Evolutionary conservation across 495 filamentous ascomycete species (phyloP).

Genomic region (Cercophora sp.): DNA sequence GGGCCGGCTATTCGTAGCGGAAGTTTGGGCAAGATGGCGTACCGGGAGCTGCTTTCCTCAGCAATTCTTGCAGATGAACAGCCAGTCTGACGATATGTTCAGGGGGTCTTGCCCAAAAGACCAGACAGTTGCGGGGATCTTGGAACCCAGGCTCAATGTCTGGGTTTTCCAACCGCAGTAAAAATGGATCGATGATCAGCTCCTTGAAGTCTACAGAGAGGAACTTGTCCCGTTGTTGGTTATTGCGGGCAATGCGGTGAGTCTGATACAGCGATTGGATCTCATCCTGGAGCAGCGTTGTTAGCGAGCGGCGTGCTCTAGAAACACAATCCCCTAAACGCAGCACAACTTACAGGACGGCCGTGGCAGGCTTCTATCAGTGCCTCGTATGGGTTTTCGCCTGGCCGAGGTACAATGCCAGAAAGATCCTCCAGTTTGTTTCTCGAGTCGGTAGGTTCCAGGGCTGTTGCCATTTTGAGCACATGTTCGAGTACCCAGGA

Average conservation of each 20-base stretch:
- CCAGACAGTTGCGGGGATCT: constrained; percentile 76
- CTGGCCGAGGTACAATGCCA: constrained; percentile 41
- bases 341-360: constrained; percentile 49
- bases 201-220: constrained; percentile 63
- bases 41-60: constrained; percentile 64
- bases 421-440: constrained; percentile 58
- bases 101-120: constrained; percentile 84
- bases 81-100: constrained; percentile 62
- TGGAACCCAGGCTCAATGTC: constrained; percentile 58
- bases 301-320: background rate
- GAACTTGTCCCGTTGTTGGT: constrained; percentile 64
- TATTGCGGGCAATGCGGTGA: constrained; percentile 71
- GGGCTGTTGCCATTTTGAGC: constrained; percentile 31
- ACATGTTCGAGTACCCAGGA: too few species aligned
- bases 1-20: constrained; percentile 59
- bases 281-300: constrained; percentile 43
- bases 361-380: constrained; percentile 60
- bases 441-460: constrained; percentile 40
- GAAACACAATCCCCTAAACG: background rate
- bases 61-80: constrained; percentile 59
- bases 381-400: constrained; percentile 71
- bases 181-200: constrained; percentile 69
- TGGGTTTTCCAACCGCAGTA: constrained; percentile 61
- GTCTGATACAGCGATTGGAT: constrained; percentile 69
- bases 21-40: constrained; percentile 57